These are phyloP conservation scores for Paraphoma chrysanthemicola DNA, from an alignment of 2,329 filamentous ascomycete species.

Conservation along the genomic window DNA sequence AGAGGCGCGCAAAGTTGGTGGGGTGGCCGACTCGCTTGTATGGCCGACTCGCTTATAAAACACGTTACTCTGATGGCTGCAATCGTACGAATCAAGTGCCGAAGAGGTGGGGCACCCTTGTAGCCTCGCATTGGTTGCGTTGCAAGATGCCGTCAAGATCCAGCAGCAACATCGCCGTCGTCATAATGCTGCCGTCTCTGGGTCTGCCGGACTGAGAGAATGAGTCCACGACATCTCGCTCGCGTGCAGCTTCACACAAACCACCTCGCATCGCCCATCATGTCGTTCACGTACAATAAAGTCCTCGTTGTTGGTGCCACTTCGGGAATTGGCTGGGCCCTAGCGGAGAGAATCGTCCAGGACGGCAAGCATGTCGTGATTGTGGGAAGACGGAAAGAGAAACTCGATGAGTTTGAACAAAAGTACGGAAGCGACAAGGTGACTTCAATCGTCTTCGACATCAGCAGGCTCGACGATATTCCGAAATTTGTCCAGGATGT, in stretches of 20 bases:
- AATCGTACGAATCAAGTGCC: neutral
- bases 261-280: slow-evolving; percentile 22
- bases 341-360: slow-evolving; percentile 57
- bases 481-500: slow-evolving; percentile 53
- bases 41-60: too few relatives aligned
- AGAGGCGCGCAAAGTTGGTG: too few relatives aligned
- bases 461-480: slow-evolving; percentile 58
- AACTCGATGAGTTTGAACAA: slow-evolving; percentile 56
- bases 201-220: neutral
- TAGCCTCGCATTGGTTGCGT: neutral
- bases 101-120: slow-evolving; percentile 3
- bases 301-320: slow-evolving; percentile 63
- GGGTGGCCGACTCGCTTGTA: too few relatives aligned
- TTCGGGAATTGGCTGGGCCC: slow-evolving; percentile 58
- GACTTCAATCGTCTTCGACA: slow-evolving; percentile 57
- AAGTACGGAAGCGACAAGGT: slow-evolving; percentile 57
- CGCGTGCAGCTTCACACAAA: neutral
- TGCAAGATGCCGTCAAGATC: neutral
- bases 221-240: neutral
- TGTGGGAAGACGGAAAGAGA: slow-evolving; percentile 59
- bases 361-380: slow-evolving; percentile 58
- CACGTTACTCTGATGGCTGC: neutral
- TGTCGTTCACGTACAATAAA: slow-evolving; percentile 60
- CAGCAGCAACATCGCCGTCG: neutral
- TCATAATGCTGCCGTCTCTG: neutral